Conservation (phyloP, 2,329 filamentous ascomycete genomes). For the Chaetomiaceae sp. region DNA sequence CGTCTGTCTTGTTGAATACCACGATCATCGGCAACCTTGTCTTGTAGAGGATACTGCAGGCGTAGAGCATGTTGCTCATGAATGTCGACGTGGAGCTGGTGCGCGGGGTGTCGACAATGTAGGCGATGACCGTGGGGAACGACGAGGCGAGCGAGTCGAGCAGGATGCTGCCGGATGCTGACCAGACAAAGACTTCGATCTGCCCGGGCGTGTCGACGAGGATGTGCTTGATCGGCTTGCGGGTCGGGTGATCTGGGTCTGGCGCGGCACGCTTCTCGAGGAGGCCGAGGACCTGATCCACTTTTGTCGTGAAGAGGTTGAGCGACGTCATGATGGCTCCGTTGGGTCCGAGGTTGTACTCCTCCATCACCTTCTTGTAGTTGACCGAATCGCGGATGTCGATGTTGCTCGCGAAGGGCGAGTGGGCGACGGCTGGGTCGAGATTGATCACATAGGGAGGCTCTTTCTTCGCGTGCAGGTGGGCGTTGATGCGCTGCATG, state of each 20-base stretch:
- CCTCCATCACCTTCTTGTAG: constrained; percentile 99
- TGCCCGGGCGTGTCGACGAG: constrained; percentile 94
- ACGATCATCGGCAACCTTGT: constrained; percentile 97
- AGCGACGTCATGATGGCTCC: constrained; percentile 93
- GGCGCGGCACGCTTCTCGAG: constrained; percentile 81
- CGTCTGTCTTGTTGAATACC: constrained; percentile 98
- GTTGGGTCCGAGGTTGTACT: constrained; percentile 96
- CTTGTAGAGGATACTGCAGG: constrained; percentile 97
- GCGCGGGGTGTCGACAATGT: constrained; percentile 93
- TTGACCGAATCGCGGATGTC: constrained; percentile 98
- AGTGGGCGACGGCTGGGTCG: constrained; percentile 86
- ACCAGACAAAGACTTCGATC: constrained; percentile 99
- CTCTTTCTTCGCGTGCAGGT: constrained; percentile 75
- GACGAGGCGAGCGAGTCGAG: constrained; percentile 88
- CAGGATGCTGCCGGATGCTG: constrained; percentile 87
- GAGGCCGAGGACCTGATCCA: constrained; percentile 86
- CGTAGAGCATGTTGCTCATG: constrained; percentile 99
- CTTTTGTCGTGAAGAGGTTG: constrained; percentile 96
- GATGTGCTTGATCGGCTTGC: constrained; percentile 71
- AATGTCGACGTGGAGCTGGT: constrained; percentile 93
- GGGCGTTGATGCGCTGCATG: constrained; percentile 95
- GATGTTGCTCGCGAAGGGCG: constrained; percentile 96
- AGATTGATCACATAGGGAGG: constrained; percentile 96
- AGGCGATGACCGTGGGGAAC: constrained; percentile 95
- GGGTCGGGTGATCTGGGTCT: constrained; percentile 54